Conservation (phyloP, 2,329 filamentous ascomycete genomes). For the Curvularia eragrostidis region DNA sequence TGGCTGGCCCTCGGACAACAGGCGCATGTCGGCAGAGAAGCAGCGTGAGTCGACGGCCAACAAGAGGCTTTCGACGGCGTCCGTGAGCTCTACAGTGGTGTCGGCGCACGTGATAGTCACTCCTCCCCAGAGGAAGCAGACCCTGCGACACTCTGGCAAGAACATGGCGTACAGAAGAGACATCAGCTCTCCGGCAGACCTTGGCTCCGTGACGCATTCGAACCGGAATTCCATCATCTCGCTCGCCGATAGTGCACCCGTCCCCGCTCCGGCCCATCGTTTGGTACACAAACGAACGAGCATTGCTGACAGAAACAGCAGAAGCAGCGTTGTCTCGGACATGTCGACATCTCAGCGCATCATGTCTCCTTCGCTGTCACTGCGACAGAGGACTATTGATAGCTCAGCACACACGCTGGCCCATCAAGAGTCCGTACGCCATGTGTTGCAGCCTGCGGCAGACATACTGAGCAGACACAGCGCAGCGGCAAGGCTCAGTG, state of each 20-base stretch:
- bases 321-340: constrained; percentile 41
- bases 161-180: constrained; percentile 59
- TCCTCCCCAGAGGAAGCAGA: constrained; percentile 53
- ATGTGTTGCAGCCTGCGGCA: constrained; percentile 44
- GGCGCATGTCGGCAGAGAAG: constrained; percentile 31
- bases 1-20: constrained; percentile 55
- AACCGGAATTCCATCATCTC: constrained; percentile 55
- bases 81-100: constrained; percentile 61
- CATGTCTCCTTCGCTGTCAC: constrained; percentile 37
- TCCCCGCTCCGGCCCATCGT: constrained; percentile 55
- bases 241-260: constrained; percentile 40
- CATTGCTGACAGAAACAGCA: constrained; percentile 54
- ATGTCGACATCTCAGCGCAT: constrained; percentile 32
- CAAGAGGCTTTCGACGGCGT: constrained; percentile 59
- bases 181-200: constrained; percentile 39
- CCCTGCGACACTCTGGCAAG: constrained; percentile 62
- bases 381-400: constrained; percentile 38
- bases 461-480: constrained; percentile 44
- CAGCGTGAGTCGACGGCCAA: constrained; percentile 42
- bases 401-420: constrained; percentile 40
- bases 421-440: constrained; percentile 42
- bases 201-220: constrained; percentile 54
- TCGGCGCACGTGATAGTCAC: constrained; percentile 63
- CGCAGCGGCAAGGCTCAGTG: constrained; percentile 26
- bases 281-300: constrained; percentile 59